These are phyloP conservation scores for Verticillium isaacii DNA, from an alignment of 2,329 filamentous ascomycete genomes.

Conservation along the genomic window DNA sequence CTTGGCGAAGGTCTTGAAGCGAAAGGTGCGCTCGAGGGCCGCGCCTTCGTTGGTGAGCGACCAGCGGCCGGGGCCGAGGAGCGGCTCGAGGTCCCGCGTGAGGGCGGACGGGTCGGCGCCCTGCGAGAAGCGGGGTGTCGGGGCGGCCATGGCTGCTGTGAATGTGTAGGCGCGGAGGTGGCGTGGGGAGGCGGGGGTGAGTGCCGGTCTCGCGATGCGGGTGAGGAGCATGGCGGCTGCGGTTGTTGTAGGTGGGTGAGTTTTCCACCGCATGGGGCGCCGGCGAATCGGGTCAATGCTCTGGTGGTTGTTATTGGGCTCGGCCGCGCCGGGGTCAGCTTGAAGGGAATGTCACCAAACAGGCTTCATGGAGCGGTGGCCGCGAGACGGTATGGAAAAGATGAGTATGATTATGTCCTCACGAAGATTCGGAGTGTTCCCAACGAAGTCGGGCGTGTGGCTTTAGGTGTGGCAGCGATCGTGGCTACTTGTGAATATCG, in stretches of 20 bases:
- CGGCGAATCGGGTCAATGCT: background rate
- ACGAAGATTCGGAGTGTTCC: too few species aligned
- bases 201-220: background rate
- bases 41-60: conserved; percentile 42
- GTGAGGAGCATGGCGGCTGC: background rate
- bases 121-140: conserved; percentile 32
- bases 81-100: conserved; percentile 26
- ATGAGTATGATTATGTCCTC: too few species aligned
- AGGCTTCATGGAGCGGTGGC: too few species aligned
- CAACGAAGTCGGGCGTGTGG: too few species aligned
- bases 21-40: conserved; percentile 56
- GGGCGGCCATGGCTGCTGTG: background rate
- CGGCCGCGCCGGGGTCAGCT: too few species aligned
- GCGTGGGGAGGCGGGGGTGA: background rate
- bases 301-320: background rate
- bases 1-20: conserved; percentile 61
- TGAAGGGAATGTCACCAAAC: too few species aligned
- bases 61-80: conserved; percentile 41
- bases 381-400: too few species aligned
- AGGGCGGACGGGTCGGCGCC: conserved; percentile 37
- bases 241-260: background rate
- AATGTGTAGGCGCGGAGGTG: background rate
- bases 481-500: too few species aligned
- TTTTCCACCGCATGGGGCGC: background rate
- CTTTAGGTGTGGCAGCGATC: too few species aligned